Percentiles rank a stretch among this genome's conserved stretches.
Evolutionary conservation across 1,284 basidiomycete species (phyloP).

Genomic region (Xanthoconium separans): DNA sequence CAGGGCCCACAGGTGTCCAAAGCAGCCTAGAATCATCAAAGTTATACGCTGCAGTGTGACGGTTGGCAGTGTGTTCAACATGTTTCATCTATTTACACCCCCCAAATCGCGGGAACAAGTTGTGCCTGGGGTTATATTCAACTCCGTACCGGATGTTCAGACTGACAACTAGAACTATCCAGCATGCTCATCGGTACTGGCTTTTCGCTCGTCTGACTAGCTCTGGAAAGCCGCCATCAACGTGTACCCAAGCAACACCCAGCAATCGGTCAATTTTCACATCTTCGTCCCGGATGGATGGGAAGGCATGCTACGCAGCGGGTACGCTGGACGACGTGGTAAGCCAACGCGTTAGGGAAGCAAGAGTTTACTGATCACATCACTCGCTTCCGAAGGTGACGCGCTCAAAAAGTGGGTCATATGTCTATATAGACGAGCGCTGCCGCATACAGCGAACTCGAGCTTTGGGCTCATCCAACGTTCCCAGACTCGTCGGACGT

Average conservation of each 20-base stretch:
- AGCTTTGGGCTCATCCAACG: not conserved
- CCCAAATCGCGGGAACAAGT: too few species aligned
- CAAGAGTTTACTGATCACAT: not conserved
- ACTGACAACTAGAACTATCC: conserved; percentile 1
- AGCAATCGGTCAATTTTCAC: conserved; percentile 1
- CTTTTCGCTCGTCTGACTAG: not conserved
- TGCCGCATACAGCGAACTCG: too few species aligned
- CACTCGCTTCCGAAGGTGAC: conserved; percentile 10
- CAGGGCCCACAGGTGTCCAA: conserved; percentile 47
- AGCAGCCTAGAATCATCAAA: conserved; percentile 52
- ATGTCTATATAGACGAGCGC: not conserved
- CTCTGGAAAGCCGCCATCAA: not conserved
- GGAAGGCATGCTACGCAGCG: not conserved
- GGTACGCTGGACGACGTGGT: conserved; percentile 22
- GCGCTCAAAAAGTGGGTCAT: conserved; percentile 24
- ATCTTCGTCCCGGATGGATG: conserved; percentile 6
- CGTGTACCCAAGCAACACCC: too few species aligned
- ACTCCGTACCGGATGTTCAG: conserved; percentile 10
- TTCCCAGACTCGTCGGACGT: conserved; percentile 18
- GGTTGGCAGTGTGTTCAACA: too few species aligned
- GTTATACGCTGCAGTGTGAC: conserved; percentile 1
- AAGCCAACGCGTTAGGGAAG: conserved; percentile 6
- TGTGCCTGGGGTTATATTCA: too few species aligned
- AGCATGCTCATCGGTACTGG: not conserved
- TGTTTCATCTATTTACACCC: too few species aligned